Conservation (phyloP, 257 asterid genomes). For the Rubia yunnanensis region DNA sequence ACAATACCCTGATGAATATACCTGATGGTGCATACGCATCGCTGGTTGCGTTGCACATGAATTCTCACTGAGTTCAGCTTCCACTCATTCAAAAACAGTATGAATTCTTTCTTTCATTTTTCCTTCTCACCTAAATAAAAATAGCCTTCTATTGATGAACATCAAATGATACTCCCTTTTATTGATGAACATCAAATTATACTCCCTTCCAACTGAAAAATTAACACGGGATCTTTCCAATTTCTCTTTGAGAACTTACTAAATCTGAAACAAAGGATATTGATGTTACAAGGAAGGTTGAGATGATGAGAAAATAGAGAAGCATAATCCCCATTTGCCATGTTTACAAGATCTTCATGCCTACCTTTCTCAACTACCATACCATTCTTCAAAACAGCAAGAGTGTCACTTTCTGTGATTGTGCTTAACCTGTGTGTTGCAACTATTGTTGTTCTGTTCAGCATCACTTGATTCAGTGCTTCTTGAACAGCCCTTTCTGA, state of each 20-base stretch:
- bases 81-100: not conserved
- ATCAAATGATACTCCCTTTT: no score
- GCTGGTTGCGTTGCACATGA: conserved; percentile 50
- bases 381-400: conserved; percentile 17
- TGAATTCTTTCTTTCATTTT: not conserved
- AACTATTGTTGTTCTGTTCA: conserved; percentile 13
- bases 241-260: no score
- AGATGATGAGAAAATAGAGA: conserved; percentile 7
- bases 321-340: conserved; percentile 13
- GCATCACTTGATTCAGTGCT: conserved; percentile 12
- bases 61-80: not conserved
- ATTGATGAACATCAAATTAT: no score
- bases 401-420: conserved; percentile 12
- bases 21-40: conserved; percentile 61
- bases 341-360: conserved; percentile 16
- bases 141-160: no score
- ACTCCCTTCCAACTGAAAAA: not conserved
- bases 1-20: conserved; percentile 46
- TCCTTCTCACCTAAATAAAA: no score
- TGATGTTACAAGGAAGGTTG: not conserved
- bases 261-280: no score
- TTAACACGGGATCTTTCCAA: no score
- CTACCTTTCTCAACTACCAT: conserved; percentile 15
- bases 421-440: conserved; percentile 11
- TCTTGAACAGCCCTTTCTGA: conserved; percentile 13